phyloP scores from a whole-genome alignment of 192 early-diverging fungal species.

The Mortierella claussenii region DNA sequence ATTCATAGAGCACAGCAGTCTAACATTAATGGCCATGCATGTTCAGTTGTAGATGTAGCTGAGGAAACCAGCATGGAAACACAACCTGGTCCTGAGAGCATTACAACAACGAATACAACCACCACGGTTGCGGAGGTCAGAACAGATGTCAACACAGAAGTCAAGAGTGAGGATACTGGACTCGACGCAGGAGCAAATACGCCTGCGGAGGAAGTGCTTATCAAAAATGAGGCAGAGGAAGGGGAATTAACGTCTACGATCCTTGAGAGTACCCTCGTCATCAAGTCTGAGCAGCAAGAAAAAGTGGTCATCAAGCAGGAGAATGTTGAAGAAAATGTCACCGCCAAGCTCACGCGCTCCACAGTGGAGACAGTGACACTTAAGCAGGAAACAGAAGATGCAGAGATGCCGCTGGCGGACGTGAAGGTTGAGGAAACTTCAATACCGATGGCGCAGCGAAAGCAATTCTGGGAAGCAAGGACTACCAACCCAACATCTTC shows the following conservation, averaged over 20 bases:
- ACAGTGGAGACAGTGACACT: not conserved
- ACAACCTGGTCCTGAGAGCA: no score
- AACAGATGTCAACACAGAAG: slow-evolving; percentile 6
- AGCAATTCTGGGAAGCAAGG: slow-evolving; percentile 41
- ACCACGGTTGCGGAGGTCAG: not conserved
- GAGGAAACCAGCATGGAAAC: no score
- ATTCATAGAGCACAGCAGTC: no score
- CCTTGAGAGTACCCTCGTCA: not conserved
- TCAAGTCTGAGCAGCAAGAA: slow-evolving; percentile 2
- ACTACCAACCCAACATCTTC: not conserved
- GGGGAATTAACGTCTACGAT: not conserved
- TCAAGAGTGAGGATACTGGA: slow-evolving; percentile 11
- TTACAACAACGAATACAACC: no score
- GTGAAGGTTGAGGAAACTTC: slow-evolving; percentile 15
- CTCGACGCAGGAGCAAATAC: not conserved
- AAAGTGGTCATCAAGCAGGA: slow-evolving; percentile 20
- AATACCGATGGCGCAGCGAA: slow-evolving; percentile 21
- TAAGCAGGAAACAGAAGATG: not conserved
- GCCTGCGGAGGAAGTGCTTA: not conserved
- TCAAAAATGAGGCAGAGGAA: slow-evolving; percentile 7
- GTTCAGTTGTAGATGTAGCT: no score
- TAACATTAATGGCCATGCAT: no score
- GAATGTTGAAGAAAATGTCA: not conserved
- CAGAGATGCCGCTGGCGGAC: not conserved
- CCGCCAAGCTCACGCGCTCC: not conserved